Base-by-base conservation (phyloP, 305 asterid genomes). In the Striga hermonthica region DNA sequence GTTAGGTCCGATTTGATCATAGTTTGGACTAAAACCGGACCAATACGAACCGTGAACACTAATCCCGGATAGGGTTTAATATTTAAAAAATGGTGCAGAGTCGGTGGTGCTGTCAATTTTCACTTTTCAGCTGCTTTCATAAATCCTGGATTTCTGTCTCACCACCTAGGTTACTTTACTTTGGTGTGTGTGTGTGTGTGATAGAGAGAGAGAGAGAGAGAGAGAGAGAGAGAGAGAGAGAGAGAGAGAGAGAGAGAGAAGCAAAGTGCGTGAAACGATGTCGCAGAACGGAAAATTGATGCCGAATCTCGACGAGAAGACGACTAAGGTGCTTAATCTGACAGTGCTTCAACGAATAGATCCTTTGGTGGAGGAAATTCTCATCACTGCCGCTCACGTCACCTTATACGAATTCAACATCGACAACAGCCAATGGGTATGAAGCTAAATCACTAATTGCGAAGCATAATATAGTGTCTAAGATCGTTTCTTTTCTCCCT, bases 331-430 rank as follows among this genome's bases (percentile, higher is more conserved):
- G 62, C 85, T 91, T 7, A 88, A 91, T 80, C 78, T 91, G 64
- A 91, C 96, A 11, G 96, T 91, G 66, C 85, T 91, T 6, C 96
- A 91, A 71, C 81, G 97, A 72, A 86, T 83, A 76, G 96, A 91
- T 80, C 91, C 93, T 1, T 91, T 80, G 39, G 86, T 91, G 22
- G 96, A 86, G 76, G 95, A 91, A 60, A 91, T 91, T 57, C 85
- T 90, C 65, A 83, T 86, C 81, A 90, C 97, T 14, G 93, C 97
- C 53, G 91, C 95, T 37, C 97, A 91, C 79, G 97, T 91, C 68
- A 88, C 97, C 64, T 78, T 91, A 78, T 91, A 90, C 65, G 95
- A 88, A 84, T 90, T 90, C 81, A 90, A 89, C 73, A 78, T 83
- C 60, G 95, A 86, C 62, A 83, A 69, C 47, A 83, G 86, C 72